Evolutionary conservation across 2,329 filamentous ascomycete species (phyloP).

Genomic region (Penicillium sp.): DNA sequence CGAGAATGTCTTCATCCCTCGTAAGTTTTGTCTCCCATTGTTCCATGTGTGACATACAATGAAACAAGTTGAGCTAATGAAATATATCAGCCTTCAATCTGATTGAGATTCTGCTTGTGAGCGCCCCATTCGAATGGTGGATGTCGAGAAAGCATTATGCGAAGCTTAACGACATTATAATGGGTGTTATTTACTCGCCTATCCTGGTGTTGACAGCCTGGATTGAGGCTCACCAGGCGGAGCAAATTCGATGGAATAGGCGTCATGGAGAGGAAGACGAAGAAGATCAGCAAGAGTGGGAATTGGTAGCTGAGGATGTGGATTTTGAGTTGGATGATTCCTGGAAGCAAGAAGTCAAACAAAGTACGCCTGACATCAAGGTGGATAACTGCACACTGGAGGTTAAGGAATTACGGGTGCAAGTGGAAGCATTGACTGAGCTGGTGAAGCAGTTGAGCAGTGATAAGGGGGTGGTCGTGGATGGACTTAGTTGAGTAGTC

Average conservation of each 20-base stretch:
- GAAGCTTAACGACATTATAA: slow-evolving; percentile 81
- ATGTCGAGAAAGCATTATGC: slow-evolving; percentile 73
- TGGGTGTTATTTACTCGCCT: slow-evolving; percentile 82
- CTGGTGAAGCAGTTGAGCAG: slow-evolving; percentile 61
- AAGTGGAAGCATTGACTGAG: slow-evolving; percentile 62
- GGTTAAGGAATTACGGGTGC: slow-evolving; percentile 42
- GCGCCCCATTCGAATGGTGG: slow-evolving; percentile 94
- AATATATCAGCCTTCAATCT: slow-evolving; percentile 70
- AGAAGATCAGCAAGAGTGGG: slow-evolving; percentile 88
- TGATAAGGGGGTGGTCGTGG: slow-evolving; percentile 14
- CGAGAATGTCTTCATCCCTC: slow-evolving; percentile 96
- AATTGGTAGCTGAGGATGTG: slow-evolving; percentile 68
- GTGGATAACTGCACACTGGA: slow-evolving; percentile 75
- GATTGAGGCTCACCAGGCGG: slow-evolving; percentile 66
- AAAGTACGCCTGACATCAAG: slow-evolving; percentile 78
- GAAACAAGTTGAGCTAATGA: neutral
- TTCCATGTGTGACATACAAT: neutral
- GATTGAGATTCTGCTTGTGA: slow-evolving; percentile 77
- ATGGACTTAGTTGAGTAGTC: neutral
- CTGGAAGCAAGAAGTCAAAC: slow-evolving; percentile 77
- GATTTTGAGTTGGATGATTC: slow-evolving; percentile 77
- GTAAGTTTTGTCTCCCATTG: slow-evolving; percentile 28
- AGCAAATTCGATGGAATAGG: slow-evolving; percentile 70
- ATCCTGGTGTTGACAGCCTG: slow-evolving; percentile 76
- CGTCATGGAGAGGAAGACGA: slow-evolving; percentile 83